Conservation (phyloP, 441 rosid genomes). For the Syzygium syzygioides region DNA sequence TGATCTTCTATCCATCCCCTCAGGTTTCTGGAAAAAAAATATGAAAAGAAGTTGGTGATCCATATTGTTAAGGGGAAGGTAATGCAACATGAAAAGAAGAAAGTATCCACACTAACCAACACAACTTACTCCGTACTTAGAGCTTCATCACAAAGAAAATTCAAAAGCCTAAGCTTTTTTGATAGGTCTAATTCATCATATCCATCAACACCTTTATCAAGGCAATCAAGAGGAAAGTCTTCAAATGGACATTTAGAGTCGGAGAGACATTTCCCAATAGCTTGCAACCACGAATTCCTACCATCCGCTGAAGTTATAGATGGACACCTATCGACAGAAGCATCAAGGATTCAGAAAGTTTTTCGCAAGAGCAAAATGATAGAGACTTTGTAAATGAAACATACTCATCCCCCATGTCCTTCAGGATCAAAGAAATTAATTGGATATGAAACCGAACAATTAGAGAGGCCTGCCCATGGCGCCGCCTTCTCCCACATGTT, state of each 20-base stretch:
- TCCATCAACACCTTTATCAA: slow-evolving; percentile 33
- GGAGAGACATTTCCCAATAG: slow-evolving; percentile 41
- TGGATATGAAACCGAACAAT: slow-evolving; percentile 47
- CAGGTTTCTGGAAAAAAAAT: slow-evolving; percentile 28
- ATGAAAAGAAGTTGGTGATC: neutral
- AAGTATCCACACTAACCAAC: neutral
- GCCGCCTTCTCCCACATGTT: slow-evolving; percentile 35
- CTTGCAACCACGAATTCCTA: slow-evolving; percentile 49
- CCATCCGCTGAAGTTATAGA: slow-evolving; percentile 34
- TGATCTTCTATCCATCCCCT: slow-evolving; percentile 59
- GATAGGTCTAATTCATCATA: slow-evolving; percentile 40
- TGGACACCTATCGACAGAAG: slow-evolving; percentile 35
- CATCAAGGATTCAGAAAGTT: neutral
- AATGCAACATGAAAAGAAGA: neutral
- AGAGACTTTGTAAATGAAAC: neutral
- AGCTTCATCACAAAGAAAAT: slow-evolving; percentile 75
- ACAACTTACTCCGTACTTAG: slow-evolving; percentile 62
- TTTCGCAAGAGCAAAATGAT: neutral
- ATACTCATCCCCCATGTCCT: slow-evolving; percentile 52
- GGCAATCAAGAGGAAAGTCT: slow-evolving; percentile 35
- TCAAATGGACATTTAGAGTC: slow-evolving; percentile 26
- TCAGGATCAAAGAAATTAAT: slow-evolving; percentile 41
- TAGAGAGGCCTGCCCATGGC: slow-evolving; percentile 30
- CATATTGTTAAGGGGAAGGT: neutral
- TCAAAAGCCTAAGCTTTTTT: slow-evolving; percentile 61